phyloP scores from a whole-genome alignment of 441 rosid genomes.

The Aquilaria agallochum region DNA sequence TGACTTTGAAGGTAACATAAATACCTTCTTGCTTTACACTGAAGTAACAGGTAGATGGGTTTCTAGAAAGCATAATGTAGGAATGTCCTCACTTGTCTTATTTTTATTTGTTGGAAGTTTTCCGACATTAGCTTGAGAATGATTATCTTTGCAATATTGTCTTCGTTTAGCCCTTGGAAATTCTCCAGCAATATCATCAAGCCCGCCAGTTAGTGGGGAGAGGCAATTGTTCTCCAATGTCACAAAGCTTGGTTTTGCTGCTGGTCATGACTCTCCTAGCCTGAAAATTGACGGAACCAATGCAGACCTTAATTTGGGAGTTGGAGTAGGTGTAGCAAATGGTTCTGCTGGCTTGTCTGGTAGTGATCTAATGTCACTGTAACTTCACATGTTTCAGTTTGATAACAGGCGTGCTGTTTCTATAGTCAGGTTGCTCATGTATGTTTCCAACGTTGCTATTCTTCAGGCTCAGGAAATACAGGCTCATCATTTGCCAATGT shows the following conservation, averaged over 20 bases:
- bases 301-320: slow-evolving; percentile 21
- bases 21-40: slow-evolving; percentile 3
- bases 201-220: slow-evolving; percentile 64
- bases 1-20: slow-evolving; percentile 75
- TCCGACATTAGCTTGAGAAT: background rate
- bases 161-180: slow-evolving; percentile 58
- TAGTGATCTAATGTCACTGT: slow-evolving; percentile 8
- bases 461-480: slow-evolving; percentile 47
- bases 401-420: too few relatives aligned
- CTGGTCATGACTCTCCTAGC: slow-evolving; percentile 80
- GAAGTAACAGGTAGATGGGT: too few relatives aligned
- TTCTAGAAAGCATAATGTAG: too few relatives aligned
- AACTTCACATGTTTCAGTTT: too few relatives aligned
- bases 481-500: slow-evolving; percentile 69
- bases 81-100: too few relatives aligned
- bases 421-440: background rate
- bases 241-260: slow-evolving; percentile 91
- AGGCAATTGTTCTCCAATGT: slow-evolving; percentile 81
- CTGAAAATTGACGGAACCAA: slow-evolving; percentile 53
- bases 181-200: slow-evolving; percentile 48
- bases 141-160: background rate
- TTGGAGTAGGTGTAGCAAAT: slow-evolving; percentile 16
- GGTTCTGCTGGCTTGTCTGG: slow-evolving; percentile 33
- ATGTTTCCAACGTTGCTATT: slow-evolving; percentile 4
- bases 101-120: background rate